phyloP scores from a whole-genome alignment of 768 basidiomycete genomes.

The Tricholoma furcatifolium region DNA sequence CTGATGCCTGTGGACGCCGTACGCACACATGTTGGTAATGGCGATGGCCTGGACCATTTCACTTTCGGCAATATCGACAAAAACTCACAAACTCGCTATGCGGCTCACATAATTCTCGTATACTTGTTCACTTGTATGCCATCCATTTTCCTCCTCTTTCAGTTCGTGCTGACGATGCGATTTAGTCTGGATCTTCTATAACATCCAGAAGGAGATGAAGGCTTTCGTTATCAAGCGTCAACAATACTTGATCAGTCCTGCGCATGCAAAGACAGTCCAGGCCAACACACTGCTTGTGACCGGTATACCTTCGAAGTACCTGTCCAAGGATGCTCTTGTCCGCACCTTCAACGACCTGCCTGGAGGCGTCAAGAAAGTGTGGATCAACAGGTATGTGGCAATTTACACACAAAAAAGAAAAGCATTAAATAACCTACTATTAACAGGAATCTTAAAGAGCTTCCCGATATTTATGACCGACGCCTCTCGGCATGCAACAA shows the following conservation, averaged over 20 bases:
- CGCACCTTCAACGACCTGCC: constrained; percentile 81
- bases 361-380: constrained; percentile 87
- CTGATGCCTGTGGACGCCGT: constrained; percentile 75
- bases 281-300: constrained; percentile 91
- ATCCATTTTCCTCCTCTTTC: not conserved
- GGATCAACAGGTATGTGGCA: constrained; percentile 77
- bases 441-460: constrained; percentile 84
- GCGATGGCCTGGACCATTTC: constrained; percentile 64
- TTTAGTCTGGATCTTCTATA: constrained; percentile 82
- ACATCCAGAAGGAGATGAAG: constrained; percentile 76
- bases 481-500: constrained; percentile 71
- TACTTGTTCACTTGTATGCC: constrained; percentile 77
- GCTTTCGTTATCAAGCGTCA: constrained; percentile 83
- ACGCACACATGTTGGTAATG: constrained; percentile 42
- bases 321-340: constrained; percentile 65
- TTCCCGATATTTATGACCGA: constrained; percentile 81
- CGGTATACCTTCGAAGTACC: constrained; percentile 78
- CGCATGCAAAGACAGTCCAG: constrained; percentile 75
- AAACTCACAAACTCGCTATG: constrained; percentile 56
- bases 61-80: constrained; percentile 76
- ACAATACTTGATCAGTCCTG: constrained; percentile 71
- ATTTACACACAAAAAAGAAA: not conserved
- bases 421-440: not conserved
- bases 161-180: not conserved
- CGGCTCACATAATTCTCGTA: constrained; percentile 75